A percentile compares a stretch with the other conserved stretches of the same genome.
Conservation (phyloP, 305 asterid species). For the Withania somnifera region DNA sequence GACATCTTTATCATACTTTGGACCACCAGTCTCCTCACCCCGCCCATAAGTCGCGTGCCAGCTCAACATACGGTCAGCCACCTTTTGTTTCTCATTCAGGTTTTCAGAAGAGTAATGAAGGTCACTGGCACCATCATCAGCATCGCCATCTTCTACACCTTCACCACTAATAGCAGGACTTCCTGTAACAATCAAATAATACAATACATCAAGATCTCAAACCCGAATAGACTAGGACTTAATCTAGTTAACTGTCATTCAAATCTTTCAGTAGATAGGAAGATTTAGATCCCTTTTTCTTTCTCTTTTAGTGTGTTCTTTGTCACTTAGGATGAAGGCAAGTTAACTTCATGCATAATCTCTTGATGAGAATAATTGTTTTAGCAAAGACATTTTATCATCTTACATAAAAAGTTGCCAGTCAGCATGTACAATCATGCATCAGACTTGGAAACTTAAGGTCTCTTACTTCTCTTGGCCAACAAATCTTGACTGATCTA, state of each 20-base stretch:
- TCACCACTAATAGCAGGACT: constrained; percentile 89
- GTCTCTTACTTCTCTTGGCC: not conserved
- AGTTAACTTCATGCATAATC: not conserved
- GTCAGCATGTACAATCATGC: not conserved
- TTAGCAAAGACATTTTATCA: not conserved
- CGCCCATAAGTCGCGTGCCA: constrained; percentile 80
- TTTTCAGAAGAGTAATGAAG: constrained; percentile 39
- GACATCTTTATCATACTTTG: constrained; percentile 87
- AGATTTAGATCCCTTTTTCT: not conserved
- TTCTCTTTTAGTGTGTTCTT: not conserved
- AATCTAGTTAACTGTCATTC: not conserved
- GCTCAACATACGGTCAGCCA: constrained; percentile 87
- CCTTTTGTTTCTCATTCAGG: constrained; percentile 65
- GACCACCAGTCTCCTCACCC: constrained; percentile 57
- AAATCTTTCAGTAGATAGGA: not conserved
- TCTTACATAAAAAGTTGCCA: not conserved
- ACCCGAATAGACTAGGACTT: not conserved
- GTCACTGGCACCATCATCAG: constrained; percentile 46
- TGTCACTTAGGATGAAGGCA: not conserved
- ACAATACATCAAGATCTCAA: constrained; percentile 7
- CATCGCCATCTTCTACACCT: constrained; percentile 55
- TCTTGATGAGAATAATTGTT: not conserved
- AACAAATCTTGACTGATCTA: not conserved
- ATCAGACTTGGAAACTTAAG: not conserved
- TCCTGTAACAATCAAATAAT: constrained; percentile 32